A percentile compares a stretch with the other conserved stretches of the same genome.
Conservation (phyloP, 169 alveolate species). For the Eimeria necatrix region DNA sequence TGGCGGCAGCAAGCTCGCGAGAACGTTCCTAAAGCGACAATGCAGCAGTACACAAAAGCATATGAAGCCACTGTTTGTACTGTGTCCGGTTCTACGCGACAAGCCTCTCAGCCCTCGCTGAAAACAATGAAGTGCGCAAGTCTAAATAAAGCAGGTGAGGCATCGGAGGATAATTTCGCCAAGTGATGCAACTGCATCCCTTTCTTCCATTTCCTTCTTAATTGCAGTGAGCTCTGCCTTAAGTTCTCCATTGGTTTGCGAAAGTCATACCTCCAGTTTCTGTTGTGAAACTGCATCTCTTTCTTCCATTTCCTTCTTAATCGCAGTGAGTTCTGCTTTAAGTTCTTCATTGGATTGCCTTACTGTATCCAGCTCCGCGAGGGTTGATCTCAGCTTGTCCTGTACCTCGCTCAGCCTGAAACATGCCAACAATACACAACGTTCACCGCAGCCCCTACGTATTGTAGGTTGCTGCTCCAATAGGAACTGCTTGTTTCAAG, state of each 20-base stretch:
- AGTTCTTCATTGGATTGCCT: conserved; percentile 52
- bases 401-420: conserved; percentile 46
- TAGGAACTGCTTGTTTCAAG: no score
- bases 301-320: conserved; percentile 44
- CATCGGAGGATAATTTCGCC: not conserved
- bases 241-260: conserved; percentile 21
- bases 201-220: conserved; percentile 37
- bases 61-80: no score
- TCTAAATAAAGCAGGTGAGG: not conserved
- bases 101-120: not conserved
- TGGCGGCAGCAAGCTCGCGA: conserved; percentile 53
- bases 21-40: conserved; percentile 36
- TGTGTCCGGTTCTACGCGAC: no score
- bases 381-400: conserved; percentile 28
- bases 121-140: not conserved
- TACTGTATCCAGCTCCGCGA: conserved; percentile 34
- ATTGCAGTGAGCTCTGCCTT: not conserved
- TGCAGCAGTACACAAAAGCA: not conserved
- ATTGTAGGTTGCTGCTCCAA: not conserved
- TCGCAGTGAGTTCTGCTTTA: not conserved
- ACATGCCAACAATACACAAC: not conserved
- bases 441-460: not conserved
- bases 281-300: not conserved
- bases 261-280: conserved; percentile 16
- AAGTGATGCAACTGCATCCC: not conserved